phyloP scores from a whole-genome alignment of 768 basidiomycete genomes.

The Trametes meyenii region DNA sequence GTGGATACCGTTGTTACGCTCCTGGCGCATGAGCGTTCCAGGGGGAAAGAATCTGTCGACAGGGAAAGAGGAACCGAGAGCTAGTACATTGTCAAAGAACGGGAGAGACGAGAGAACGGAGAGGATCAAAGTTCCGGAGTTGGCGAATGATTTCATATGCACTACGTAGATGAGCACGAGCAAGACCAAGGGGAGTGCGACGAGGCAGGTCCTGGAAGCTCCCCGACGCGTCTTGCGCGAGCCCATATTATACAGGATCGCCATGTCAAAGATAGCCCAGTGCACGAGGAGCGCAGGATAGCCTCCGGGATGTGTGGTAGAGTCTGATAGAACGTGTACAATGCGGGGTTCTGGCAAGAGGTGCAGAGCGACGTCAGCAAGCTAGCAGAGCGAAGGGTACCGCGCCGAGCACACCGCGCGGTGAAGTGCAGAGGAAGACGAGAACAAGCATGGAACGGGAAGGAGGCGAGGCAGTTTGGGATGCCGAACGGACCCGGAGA shows the following conservation, averaged over 20 bases:
- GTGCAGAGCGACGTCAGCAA: not conserved
- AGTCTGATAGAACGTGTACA: slow-evolving; percentile 6
- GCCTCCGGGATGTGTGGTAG: too few species aligned
- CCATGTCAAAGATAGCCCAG: not conserved
- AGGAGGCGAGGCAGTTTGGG: not conserved
- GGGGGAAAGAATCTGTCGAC: not conserved
- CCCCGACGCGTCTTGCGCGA: not conserved
- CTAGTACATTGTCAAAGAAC: not conserved
- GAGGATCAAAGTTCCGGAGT: not conserved
- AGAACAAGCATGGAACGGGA: not conserved
- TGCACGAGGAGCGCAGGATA: not conserved
- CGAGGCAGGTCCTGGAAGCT: not conserved
- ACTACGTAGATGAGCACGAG: not conserved
- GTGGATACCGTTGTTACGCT: slow-evolving; percentile 34
- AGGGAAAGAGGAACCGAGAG: not conserved
- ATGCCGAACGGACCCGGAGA: not conserved
- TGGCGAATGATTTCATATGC: not conserved
- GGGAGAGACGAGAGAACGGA: not conserved
- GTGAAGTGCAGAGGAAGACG: not conserved
- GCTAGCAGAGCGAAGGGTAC: not conserved
- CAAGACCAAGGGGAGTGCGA: not conserved
- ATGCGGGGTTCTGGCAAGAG: not conserved
- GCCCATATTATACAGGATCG: not conserved
- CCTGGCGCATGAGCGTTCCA: not conserved
- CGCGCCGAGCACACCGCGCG: not conserved